A percentile compares a stretch with the other conserved stretches of the same genome.
These are phyloP conservation scores for Diutina rugosa DNA, from an alignment of 1,139 yeast genomes.

Conservation along the genomic window DNA sequence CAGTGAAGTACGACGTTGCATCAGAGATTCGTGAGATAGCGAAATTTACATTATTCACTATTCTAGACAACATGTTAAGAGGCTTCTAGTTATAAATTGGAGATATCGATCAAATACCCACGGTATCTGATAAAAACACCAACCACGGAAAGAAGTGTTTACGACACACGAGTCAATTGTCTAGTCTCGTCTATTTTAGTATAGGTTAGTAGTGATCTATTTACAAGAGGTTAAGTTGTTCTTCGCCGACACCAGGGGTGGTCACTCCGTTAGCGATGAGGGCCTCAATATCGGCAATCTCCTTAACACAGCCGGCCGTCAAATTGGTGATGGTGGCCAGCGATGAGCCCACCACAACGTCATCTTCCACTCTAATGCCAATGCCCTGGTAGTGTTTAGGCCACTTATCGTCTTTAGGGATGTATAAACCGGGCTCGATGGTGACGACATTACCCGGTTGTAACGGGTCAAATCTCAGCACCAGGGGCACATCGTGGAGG, in stretches of 20 bases:
- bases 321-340: neutral
- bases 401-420: constrained; percentile 56
- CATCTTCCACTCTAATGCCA: constrained; percentile 93
- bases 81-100: no score
- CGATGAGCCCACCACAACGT: constrained; percentile 56
- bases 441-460: constrained; percentile 68
- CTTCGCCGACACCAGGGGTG: neutral
- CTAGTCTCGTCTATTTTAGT: no score
- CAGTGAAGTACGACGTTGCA: no score
- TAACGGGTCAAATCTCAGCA: constrained; percentile 38
- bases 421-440: constrained; percentile 88
- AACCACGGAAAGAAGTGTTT: no score
- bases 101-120: no score
- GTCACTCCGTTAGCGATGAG: neutral
- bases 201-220: neutral
- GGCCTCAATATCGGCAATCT: neutral
- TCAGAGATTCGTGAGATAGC: no score
- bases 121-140: no score
- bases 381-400: constrained; percentile 79
- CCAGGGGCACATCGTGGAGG: constrained; percentile 71
- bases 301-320: neutral
- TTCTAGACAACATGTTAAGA: no score
- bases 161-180: no score
- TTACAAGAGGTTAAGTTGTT: neutral
- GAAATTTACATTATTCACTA: no score